Evolutionary conservation across 2,329 filamentous ascomycete species (phyloP), one percentile per base, ranked within the genome.

Genomic region (Fusarium brevicatenulatum): DNA sequence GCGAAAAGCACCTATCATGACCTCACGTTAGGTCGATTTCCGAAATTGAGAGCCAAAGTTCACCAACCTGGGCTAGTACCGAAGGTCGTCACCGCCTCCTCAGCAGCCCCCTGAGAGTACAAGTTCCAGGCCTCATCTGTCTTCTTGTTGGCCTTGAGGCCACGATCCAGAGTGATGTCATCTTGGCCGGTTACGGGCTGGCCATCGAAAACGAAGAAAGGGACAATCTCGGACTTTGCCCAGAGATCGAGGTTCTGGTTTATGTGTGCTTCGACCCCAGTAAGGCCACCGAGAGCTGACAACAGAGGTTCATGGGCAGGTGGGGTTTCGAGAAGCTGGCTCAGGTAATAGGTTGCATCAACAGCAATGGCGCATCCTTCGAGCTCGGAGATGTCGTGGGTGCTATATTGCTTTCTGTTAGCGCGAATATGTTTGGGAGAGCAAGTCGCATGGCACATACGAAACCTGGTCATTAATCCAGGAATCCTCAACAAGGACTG

Each of bases 131-230:
- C 96, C 65, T 91, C 86, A 73, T 93, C 89, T 57, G 94, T 94
- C 74, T 91, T 91, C 70, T 88, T 83, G 71, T 92, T 91, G 73
- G 94, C 92, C 36, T 87, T 86, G 54, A 88, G 88, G 32, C 89
- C 90, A 50, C 89, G 89, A 73, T 90, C 88, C 61, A 92, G 86
- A 30, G 91, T 86, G 67, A 91, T 86, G 52, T 93, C 90, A 77
- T 95, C 91, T 78, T 93, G 92, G 64, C 92, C 93, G 43, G 91
- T 91, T 68, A 95, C 88, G 43, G 94, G 90, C 77, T 97, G 89
- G 40, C 96, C 96, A 81, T 95, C 93, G 82, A 99, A 99, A 57
- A 99, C 88, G 81, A 99, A 98, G 71, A 97, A 85, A 4, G 93
- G 93, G n/a, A 86, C 90, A 58, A 97, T 91, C 25, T 89, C 89